Evolutionary conservation across 208 protist species (phyloP).

Genomic region (Acanthamoeba castellanii): DNA sequence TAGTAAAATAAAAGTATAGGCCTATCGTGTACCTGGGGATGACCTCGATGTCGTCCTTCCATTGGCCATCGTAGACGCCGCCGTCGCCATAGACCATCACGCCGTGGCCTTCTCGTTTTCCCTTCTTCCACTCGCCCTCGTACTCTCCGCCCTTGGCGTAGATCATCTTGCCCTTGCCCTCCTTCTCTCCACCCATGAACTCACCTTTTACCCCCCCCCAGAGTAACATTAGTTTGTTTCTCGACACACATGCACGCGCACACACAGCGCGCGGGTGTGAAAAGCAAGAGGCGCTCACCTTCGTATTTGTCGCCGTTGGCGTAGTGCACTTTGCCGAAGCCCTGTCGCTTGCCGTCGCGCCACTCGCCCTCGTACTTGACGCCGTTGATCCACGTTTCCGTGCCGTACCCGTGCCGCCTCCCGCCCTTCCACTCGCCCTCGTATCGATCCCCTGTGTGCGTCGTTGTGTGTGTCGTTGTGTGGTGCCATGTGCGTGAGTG

Average conservation of each 20-base stretch:
- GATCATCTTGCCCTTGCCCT: conserved; percentile 61
- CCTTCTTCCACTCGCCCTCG: conserved; percentile 79
- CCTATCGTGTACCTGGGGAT: neutral
- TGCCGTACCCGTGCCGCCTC: neutral
- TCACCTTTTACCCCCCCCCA: no score
- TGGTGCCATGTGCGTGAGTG: neutral
- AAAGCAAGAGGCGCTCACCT: neutral
- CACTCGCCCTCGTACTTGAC: conserved; percentile 67
- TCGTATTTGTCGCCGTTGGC: conserved; percentile 41
- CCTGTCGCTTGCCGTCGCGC: conserved; percentile 68
- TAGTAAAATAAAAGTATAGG: no score
- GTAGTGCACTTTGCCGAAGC: conserved; percentile 65
- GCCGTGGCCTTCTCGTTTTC: conserved; percentile 63
- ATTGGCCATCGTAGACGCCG: conserved; percentile 30
- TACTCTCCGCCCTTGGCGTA: conserved; percentile 76
- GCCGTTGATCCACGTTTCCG: conserved; percentile 56
- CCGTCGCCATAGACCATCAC: conserved; percentile 19
- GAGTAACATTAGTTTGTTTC: no score
- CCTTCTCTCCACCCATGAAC: conserved; percentile 67
- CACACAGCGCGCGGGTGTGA: neutral
- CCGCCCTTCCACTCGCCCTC: conserved; percentile 64
- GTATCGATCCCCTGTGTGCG: conserved; percentile 15
- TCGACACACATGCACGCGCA: no score
- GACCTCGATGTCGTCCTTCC: conserved; percentile 57
- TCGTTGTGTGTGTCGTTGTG: no score